Base-by-base conservation (phyloP, 1,284 basidiomycete species). In the Testicularia cyperi region DNA sequence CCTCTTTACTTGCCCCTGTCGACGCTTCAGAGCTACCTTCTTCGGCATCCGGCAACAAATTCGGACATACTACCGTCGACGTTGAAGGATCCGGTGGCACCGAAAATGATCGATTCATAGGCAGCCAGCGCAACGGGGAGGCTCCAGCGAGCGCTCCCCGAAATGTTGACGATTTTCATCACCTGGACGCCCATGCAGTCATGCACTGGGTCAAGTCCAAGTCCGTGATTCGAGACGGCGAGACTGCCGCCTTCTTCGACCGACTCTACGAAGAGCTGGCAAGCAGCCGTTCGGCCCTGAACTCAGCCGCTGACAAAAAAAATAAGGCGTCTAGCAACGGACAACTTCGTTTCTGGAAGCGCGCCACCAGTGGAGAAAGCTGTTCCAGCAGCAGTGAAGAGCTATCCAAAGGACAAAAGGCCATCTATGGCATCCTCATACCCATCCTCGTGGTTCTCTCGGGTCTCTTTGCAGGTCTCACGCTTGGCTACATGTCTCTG, bases 401-500 rank as follows among this genome's bases (percentile, higher is more conserved):
- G 27, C 48, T 67, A 3, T 44, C 49, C 8, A 10, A 38, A 2
- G 46, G 32, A 1, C 53, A 68, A 27, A 72, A 72, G 44, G 61
- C 45, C 16, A 54, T 38, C 26, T 75, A 67, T 21, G 72, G 56
- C 25, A 45, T 70, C 63, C 83, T 80, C 63, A 82, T 84, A 25
- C 83, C 83, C 19, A 69, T 84, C 19, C 79, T 84, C 26, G 83
- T 84, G 30, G 54, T 80, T 7, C 65, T 83, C 28, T 82, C 81
- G 12, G 83, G 83, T 46, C 70, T 83, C 7, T 84, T 87, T 80
- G 85, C 86, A 68, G 86, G 85, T 75, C 79, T 90, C 62, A 89
- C 88, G 51, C 79, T 88, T 38, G 91, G 90, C 9, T 92, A 92
- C 77, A 92, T 94, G 88, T 89, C 87, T 68, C 82, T 94, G 68